phyloP scores from a whole-genome alignment of 129 eudicot genomes.

The Flaveria trinervia region DNA sequence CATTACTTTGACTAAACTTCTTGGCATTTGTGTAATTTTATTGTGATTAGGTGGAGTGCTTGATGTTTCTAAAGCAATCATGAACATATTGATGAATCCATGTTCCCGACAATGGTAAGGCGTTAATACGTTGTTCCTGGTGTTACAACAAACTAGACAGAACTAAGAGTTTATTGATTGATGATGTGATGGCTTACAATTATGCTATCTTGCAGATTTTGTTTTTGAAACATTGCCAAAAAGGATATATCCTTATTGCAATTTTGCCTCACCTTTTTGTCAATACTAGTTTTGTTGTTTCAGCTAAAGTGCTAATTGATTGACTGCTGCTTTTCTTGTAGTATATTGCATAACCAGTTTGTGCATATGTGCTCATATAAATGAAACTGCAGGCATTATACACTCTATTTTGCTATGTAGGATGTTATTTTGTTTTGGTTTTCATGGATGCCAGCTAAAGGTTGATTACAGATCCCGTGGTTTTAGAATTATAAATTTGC shows the following conservation, averaged over 20 bases:
- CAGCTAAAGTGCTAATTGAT: background rate
- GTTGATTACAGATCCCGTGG: background rate
- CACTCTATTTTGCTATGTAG: background rate
- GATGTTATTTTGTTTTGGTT: background rate
- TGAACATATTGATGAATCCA: constrained; percentile 48
- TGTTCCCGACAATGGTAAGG: constrained; percentile 70
- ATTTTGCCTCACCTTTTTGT: constrained; percentile 5
- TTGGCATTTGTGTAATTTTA: constrained; percentile 10
- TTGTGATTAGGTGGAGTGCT: constrained; percentile 70
- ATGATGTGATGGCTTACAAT: background rate
- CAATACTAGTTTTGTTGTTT: constrained; percentile 7
- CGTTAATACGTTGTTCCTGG: constrained; percentile 11
- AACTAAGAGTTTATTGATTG: no score
- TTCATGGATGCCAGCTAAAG: constrained; percentile 10
- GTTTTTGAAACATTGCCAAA: constrained; percentile 18
- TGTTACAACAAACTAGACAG: background rate
- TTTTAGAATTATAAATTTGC: background rate
- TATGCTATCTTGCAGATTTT: constrained; percentile 16
- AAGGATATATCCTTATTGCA: constrained; percentile 16
- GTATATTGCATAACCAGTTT: constrained; percentile 14
- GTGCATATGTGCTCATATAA: constrained; percentile 5
- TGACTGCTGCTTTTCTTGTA: background rate
- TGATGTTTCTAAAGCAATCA: constrained; percentile 67
- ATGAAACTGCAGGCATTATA: no score
- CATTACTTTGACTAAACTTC: constrained; percentile 19